Conservation (phyloP, 139 green algal species). For the Yamagishiella unicocca region DNA sequence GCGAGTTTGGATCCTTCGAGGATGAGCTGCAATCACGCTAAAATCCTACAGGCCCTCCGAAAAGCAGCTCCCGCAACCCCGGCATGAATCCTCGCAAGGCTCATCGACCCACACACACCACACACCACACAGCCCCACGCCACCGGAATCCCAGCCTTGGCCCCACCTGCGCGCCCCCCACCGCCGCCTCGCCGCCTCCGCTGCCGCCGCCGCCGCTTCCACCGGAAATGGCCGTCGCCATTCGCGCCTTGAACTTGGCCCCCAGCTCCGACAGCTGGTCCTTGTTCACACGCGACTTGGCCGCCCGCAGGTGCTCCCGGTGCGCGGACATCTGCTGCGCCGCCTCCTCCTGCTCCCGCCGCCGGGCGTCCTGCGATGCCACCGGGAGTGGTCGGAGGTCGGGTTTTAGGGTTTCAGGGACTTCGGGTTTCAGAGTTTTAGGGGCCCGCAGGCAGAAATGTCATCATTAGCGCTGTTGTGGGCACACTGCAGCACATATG, state of each 20-base stretch:
- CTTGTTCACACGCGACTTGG: constrained; percentile 35
- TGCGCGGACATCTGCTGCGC: constrained; percentile 45
- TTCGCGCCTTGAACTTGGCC: constrained; percentile 40
- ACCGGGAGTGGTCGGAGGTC: neutral
- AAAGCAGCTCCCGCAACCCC: too few relatives aligned
- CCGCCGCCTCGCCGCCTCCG: neutral
- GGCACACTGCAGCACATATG: too few relatives aligned
- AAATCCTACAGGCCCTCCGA: too few relatives aligned
- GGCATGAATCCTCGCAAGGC: too few relatives aligned
- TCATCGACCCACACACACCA: neutral
- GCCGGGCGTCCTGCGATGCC: constrained; percentile 13
- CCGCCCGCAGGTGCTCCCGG: constrained; percentile 40
- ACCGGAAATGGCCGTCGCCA: constrained; percentile 14
- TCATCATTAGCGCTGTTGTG: too few relatives aligned
- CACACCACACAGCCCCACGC: neutral
- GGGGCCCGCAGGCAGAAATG: neutral
- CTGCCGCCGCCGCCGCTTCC: neutral
- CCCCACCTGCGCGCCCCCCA: constrained; percentile 1
- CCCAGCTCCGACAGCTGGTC: constrained; percentile 52
- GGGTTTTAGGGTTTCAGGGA: too few relatives aligned
- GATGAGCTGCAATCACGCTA: too few relatives aligned
- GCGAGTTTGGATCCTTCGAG: too few relatives aligned
- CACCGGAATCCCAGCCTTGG: too few relatives aligned
- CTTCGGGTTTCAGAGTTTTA: too few relatives aligned
- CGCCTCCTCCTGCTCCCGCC: constrained; percentile 32